Evolutionary conservation across 441 rosid species (phyloP), one percentile per base, ranked within the genome.

Genomic region (Euphorbia corollata): DNA sequence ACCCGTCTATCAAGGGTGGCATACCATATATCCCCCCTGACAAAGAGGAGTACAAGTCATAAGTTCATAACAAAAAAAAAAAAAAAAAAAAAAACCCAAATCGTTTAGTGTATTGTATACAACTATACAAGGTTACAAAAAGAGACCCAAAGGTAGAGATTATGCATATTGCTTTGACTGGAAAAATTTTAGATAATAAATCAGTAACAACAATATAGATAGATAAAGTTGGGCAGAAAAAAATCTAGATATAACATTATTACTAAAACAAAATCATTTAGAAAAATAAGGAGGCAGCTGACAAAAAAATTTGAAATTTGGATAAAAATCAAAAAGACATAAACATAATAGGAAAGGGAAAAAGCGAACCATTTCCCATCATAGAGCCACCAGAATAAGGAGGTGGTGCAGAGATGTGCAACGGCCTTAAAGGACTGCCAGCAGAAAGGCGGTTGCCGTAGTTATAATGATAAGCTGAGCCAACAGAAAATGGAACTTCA

Each of bases 1-100:
- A 91, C 4, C 97, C 87, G 73, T 94, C 97, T 83, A 94, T 87
- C 71, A 92, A 71, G 24, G 97, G 90, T 50, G 97, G 97, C 77
- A 94, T 81, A 54, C 90, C 87, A 75, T 94, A 94, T 82, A 94
- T 85, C 36, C 92, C 88, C 70, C 91, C 97, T 91, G 80, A 47
- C 70, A 60, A 70, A 71, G 41, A 68, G 5, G 58, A 3, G 48
- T 2, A 27, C 32, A 27, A 27, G 32, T 1, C 32, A 27, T 27
- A 19, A 20, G 50, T 66, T 36, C 23, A 50, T 22, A n/a, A 55
- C 12, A 47, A 51, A 41, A 53, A 15, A 54, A 22, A 56, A 8
- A 51, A 47, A 51, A 41, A 53, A 15, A 54, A 22, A 56, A 8
- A 51, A 39, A 48, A n/a, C 53, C 39, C 70, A 22, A 19, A 36